A percentile compares a stretch with the other conserved stretches of the same genome.
Conservation (phyloP, 768 basidiomycete species). For the Pholiota conissans region DNA sequence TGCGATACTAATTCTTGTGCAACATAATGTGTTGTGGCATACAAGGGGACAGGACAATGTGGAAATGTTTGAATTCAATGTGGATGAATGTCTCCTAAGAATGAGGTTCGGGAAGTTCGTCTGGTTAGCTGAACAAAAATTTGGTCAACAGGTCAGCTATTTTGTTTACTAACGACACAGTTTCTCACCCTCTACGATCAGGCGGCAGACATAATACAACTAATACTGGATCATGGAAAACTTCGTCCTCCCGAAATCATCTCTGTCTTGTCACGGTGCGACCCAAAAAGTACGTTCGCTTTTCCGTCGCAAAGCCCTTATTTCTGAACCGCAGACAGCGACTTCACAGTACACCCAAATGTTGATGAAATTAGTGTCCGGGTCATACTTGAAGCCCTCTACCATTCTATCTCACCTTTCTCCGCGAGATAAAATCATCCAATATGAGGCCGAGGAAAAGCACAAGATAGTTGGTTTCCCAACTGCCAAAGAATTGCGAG, state of each 20-base stretch:
- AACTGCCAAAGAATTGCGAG: conserved; percentile 74
- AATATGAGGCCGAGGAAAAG: conserved; percentile 80
- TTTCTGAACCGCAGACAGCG: conserved; percentile 5
- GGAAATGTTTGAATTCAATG: conserved; percentile 80
- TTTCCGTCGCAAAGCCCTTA: neutral
- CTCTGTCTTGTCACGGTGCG: conserved; percentile 45
- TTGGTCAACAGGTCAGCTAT: conserved; percentile 61
- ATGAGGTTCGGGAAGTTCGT: conserved; percentile 83
- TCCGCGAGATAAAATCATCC: conserved; percentile 76
- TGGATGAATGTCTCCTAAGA: conserved; percentile 79
- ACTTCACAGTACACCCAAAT: conserved; percentile 54
- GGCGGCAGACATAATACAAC: conserved; percentile 76
- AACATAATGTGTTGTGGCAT: conserved; percentile 93
- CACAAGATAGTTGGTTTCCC: conserved; percentile 74
- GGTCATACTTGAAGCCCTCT: conserved; percentile 77
- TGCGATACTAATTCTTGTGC: conserved; percentile 75
- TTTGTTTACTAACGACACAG: neutral
- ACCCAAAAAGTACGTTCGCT: conserved; percentile 55
- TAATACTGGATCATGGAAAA: conserved; percentile 84
- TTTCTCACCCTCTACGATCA: conserved; percentile 26
- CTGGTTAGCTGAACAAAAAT: conserved; percentile 67
- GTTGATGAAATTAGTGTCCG: conserved; percentile 69
- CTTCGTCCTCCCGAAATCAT: conserved; percentile 75
- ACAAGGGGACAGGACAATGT: conserved; percentile 68
- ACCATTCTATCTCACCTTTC: conserved; percentile 78